Evolutionary conservation across 352 stramenopile species (phyloP), one percentile per base, ranked within the genome.

Genomic region (Phytophthora kernoviae): DNA sequence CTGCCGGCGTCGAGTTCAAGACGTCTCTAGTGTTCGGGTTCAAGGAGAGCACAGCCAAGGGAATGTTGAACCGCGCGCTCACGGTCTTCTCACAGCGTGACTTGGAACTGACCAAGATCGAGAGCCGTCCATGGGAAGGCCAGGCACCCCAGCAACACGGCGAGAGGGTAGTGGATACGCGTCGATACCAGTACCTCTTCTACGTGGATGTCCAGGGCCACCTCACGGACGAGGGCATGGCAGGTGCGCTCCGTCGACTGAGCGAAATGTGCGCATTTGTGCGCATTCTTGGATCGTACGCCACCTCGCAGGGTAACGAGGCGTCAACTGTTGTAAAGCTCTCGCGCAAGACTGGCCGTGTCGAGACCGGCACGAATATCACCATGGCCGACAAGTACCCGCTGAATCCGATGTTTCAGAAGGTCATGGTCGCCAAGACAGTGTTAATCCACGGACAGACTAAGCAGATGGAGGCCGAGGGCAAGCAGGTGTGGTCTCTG

Each of bases 401-500:
- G 27, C 52, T 92, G 36, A 91, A 91, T 54, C 81, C 91, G 6
- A 77, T 98, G 17, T 68, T 98, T 27, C 75, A 81, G 22, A 88
- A 83, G 54, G 80, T 98, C 46, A 81, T 88, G 44, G 70, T 87
- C 12, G 89, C 86, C 56, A 96, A 97, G 73, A 98, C 91, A 3
- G 81, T 98, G 21, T 77, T 98, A 74, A 96, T 99, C 56, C 96
- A 98, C 54, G 81, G 75, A 11, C 74, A 97, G 34, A 98, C 97
- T 17, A 98, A 99, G 73, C 86, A 98, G 63, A 95, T 99, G 74
- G 86, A 98, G 70, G 92, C 91, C 12, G 80, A 97, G 24, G 96
- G 96, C 14, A 85, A 97, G 61, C 58, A 87, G 9, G 93, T 99
- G 24, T 88, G 75, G 62, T 93, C 91, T 12, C 76, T 99, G 7